phyloP scores from a whole-genome alignment of 2,329 filamentous ascomycete genomes.

The Colletotrichum nymphaeae region DNA sequence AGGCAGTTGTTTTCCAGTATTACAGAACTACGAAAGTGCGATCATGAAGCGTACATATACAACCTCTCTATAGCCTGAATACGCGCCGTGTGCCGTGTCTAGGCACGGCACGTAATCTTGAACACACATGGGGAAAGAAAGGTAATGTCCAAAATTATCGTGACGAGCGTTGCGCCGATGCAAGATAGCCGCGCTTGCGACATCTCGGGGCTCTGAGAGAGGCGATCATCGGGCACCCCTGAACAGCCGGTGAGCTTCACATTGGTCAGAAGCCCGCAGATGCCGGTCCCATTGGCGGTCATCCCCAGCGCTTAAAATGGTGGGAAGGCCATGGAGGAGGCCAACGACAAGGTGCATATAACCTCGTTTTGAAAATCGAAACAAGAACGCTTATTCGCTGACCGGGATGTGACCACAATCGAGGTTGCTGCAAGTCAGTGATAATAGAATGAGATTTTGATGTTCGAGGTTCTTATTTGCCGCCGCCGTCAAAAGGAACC shows the following conservation, averaged over 20 bases:
- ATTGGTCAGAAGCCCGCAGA: conserved; percentile 30
- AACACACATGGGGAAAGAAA: conserved; percentile 7
- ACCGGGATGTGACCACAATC: neutral
- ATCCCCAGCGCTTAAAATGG: conserved; percentile 29
- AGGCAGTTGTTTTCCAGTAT: neutral
- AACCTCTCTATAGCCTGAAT: neutral
- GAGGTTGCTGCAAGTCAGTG: conserved; percentile 5
- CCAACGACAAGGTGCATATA: conserved; percentile 9
- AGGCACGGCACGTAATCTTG: conserved; percentile 14
- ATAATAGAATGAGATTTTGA: neutral
- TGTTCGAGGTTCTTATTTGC: conserved; percentile 2
- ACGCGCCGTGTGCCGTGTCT: conserved; percentile 15
- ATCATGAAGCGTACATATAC: conserved; percentile 28
- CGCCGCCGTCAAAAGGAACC: conserved; percentile 6
- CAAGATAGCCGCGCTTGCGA: conserved; percentile 36
- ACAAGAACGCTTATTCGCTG: conserved; percentile 6
- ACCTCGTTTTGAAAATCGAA: neutral
- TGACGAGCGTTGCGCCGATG: conserved; percentile 35
- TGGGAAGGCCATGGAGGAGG: conserved; percentile 4
- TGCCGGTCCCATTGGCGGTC: conserved; percentile 28
- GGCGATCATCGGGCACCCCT: conserved; percentile 10
- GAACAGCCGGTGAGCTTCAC: conserved; percentile 1
- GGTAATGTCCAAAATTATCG: conserved; percentile 19
- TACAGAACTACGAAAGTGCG: neutral
- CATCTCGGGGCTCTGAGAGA: neutral